Base-by-base conservation (phyloP, 306 rosid genomes). In the Mimosa pudica region DNA sequence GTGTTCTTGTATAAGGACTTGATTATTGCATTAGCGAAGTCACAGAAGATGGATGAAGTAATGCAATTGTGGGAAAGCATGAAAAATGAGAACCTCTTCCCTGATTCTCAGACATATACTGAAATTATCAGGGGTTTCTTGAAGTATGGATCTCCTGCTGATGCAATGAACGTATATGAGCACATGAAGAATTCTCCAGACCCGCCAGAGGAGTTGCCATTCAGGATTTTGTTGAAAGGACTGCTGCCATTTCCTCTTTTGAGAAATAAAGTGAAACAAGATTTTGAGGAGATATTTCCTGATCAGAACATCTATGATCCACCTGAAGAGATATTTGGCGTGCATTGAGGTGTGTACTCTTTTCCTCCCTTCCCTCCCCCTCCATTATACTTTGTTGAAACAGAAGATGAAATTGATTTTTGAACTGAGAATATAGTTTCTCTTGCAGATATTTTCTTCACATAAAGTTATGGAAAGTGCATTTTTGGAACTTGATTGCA, bases 141-240 rank as follows among this genome's bases (percentile, higher is more conserved):
- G 90, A 91, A 84, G 71, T 77, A 75, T 68, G 98, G 97, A 77
- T 92, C 94, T 77, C 97, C 96, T 46, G 93, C 94, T 0, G 98
- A 95, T 86, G 98, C 98, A 8, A 92, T 95, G 98, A 92, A 91
- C 70, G 30, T 95, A 69, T 95, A 86, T 2, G 98, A 95, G 82
- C 96, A 92, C 85, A 91, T 95, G 98, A 92, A 93, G 86, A 90
- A 91, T 80, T 92, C 98, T 79, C 98, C 98, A 0, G 99, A 95
- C 63, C 99, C 97, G 35, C 97, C 98, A 0, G 98, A 95, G 41
- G 94, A 91, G 86, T 80, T 91, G 84, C 98, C 98, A 0, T 95
- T 92, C 84, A 89, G 96, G 85, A 93, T 95, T 84, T 88, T 95
- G 88, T 79, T 95, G 77, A 95, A 95, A 82, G 98, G 98, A 13